Evolutionary conservation across 108 stramenopile species (phyloP), one percentile per base, ranked within the genome.

Genomic region (Cyclotella kingstonii): DNA sequence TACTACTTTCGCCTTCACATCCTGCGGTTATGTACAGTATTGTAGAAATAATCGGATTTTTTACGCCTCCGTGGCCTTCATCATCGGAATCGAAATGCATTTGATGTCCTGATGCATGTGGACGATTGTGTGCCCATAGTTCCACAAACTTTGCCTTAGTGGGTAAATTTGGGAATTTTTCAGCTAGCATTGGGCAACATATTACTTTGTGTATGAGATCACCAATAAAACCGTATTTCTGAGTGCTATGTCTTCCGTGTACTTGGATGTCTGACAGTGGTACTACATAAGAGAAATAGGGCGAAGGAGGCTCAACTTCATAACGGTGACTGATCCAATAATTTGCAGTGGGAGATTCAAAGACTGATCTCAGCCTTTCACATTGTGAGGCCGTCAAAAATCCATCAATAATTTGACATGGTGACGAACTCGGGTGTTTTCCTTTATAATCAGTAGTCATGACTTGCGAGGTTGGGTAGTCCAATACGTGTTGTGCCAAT

Each of bases 71-170:
- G 28, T 50, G 42, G 41, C 90, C 90, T 78, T 93, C 93, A 58
- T 94, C 77, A 69, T 91, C 95, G 22, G 74, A 77, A 68, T 96
- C 95, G 66, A 93, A 96, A 77, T 96, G 95, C 54, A 96, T 54
- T 70, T 94, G 91, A 78, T 96, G 95, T 1, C 95, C 95, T 4
- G 83, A 83, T 29, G 87, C 83, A 63, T 90, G 90, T 0, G 93
- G 93, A 46, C 95, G 91, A 66, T 90, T 85, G 83, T 96, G 95
- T 3, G 93, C 93, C 95, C 95, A 96, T 68, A 90, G 64, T 67
- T 96, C 95, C 25, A 85, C 80, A 49, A 60, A 78, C 9, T 42
- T 70, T 9, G 81, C 76, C 6, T 56, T 40, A 12, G 76, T 45
- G 58, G 63, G 30, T 33, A 63, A 19, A 56, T 54, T 45, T 7